phyloP scores from a whole-genome alignment of 2,329 filamentous ascomycete genomes.

The Colletotrichum coccodes region DNA sequence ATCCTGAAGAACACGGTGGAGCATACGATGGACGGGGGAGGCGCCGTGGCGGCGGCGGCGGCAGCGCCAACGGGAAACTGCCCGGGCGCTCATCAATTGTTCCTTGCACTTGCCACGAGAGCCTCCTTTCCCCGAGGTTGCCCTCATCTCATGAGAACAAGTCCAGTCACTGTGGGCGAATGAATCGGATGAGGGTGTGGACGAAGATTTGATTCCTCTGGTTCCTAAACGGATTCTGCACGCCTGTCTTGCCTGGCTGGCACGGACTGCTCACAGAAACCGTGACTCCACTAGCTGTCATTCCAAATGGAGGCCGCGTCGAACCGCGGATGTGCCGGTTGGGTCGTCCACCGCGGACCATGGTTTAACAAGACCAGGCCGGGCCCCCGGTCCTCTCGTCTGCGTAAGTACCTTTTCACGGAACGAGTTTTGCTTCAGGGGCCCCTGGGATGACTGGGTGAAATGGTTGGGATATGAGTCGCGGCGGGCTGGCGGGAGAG shows the following conservation, averaged over 20 bases:
- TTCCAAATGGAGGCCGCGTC: conserved; percentile 23
- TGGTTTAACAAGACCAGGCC: background rate
- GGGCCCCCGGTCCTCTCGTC: background rate
- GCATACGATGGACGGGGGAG: background rate
- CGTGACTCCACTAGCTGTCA: conserved; percentile 22
- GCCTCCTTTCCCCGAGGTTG: background rate
- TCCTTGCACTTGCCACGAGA: background rate
- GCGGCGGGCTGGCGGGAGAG: conserved; percentile 5
- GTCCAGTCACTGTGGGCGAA: background rate
- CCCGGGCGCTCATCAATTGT: background rate
- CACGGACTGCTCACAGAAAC: conserved; percentile 9
- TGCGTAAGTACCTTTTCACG: conserved; percentile 3
- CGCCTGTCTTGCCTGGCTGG: conserved; percentile 1
- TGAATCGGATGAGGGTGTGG: no score
- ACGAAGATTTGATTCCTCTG: background rate
- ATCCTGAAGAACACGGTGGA: background rate
- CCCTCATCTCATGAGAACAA: background rate
- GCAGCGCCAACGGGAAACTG: background rate
- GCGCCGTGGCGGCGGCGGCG: background rate
- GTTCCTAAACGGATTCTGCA: background rate
- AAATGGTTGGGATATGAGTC: conserved; percentile 27
- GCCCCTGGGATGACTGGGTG: background rate
- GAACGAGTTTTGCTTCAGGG: background rate
- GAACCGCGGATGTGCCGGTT: conserved; percentile 33
- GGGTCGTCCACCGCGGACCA: background rate